Conservation (phyloP, 768 basidiomycete genomes). For the Pulveroboletus sp. region DNA sequence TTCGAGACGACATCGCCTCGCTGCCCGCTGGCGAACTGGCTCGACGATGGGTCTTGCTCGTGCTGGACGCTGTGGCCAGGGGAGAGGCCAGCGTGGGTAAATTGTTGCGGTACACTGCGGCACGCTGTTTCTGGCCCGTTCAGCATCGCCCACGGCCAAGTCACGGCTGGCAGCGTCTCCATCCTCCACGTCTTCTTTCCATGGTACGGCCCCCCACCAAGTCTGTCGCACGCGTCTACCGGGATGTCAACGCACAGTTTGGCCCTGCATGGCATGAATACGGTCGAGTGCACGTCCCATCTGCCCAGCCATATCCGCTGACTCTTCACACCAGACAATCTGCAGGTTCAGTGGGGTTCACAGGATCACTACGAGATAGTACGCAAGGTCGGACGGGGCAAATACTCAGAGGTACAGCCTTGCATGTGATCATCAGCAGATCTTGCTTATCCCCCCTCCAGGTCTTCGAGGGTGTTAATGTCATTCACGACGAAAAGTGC, state of each 20-base stretch:
- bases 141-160: constrained; percentile 6
- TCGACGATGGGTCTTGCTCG: not conserved
- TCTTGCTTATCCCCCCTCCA: constrained; percentile 28
- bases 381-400: constrained; percentile 91
- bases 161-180: constrained; percentile 9
- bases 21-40: not conserved
- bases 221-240: constrained; percentile 82
- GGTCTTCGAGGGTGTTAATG: constrained; percentile 93
- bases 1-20: constrained; percentile 11
- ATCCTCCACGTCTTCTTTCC: constrained; percentile 19
- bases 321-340: constrained; percentile 60
- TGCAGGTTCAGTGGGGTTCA: constrained; percentile 95
- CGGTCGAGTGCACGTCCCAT: constrained; percentile 45
- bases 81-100: constrained; percentile 27
- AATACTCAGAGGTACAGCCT: constrained; percentile 80
- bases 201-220: constrained; percentile 73
- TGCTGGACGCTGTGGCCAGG: not conserved
- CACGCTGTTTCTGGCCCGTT: constrained; percentile 15
- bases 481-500: constrained; percentile 88
- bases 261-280: constrained; percentile 96
- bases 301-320: constrained; percentile 4
- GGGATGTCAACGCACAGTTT: constrained; percentile 81
- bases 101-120: constrained; percentile 3
- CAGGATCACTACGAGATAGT: constrained; percentile 99
- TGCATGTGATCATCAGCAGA: constrained; percentile 6